Base-by-base conservation (phyloP, 768 basidiomycete species). In the Rhizopogon vesiculosus region DNA sequence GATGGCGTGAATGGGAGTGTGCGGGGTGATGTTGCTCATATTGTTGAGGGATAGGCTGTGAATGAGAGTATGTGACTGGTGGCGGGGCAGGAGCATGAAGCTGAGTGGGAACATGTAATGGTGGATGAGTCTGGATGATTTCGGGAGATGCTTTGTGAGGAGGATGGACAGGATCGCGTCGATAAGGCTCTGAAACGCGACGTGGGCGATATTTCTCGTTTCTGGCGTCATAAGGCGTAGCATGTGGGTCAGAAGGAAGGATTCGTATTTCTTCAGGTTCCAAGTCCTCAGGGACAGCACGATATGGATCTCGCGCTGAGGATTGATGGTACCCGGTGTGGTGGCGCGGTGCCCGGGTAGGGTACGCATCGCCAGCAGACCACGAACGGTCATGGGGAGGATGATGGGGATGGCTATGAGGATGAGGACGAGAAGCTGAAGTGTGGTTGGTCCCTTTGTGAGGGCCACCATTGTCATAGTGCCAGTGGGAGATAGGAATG, bases 201-300 rank as follows among this genome's bases (percentile, higher is more conserved):
- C 65, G 69, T 42, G 70, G 69, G 57, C 59, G 67, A 64, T 62
- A 68, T 40, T 66, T 63, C 42, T 61, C 69, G 15, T 57, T 54
- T 22, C 48, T 38, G 0, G 62, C 56, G 45, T 65, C 70, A 61
- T 72, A 68, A 1, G 72, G 74, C 41, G 66, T 66, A 51, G 59
- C 69, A 19, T 69, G 74, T 54, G 71, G 67, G 45, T 72, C 73
- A 33, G 83, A 82, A 50, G 85, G 85, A 43, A 84, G 69, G 49
- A 86, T 75, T 56, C 78, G 79, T 62, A 86, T 86, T 68, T 86
- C 81, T 66, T 86, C 85, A 35, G 84, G 85, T 51, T 72, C 66
- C 45, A 66, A 64, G 54, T 70, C 61, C 19, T 62, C 61, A 4
- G 55, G 45, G 13, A 61, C 61, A 48, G 50, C 61, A 29, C 58